A percentile compares a stretch with the other conserved stretches of the same genome.
Evolutionary conservation across 2,329 filamentous ascomycete species (phyloP).

Genomic region (Penicillium hesseltinei): DNA sequence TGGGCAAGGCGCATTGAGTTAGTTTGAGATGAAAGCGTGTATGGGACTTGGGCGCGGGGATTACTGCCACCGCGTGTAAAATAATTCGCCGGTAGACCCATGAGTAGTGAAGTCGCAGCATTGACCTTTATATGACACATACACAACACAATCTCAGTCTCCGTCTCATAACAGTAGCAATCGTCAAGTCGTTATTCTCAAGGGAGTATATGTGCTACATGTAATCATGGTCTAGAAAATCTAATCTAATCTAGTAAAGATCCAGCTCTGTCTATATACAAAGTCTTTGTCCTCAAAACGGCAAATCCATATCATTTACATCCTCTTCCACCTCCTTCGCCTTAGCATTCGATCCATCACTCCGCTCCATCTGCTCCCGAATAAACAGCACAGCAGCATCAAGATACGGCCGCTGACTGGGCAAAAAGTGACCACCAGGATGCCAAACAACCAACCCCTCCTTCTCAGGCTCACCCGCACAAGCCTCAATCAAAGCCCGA

Average conservation of each 20-base stretch:
- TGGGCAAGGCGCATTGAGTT: constrained; percentile 38
- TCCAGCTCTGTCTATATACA: constrained; percentile 13
- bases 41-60: constrained; percentile 11
- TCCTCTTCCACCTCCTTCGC: constrained; percentile 47
- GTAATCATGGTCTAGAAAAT: constrained; percentile 2
- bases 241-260: constrained; percentile 9
- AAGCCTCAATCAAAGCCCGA: constrained; percentile 64
- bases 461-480: constrained; percentile 53
- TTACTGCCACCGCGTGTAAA: constrained; percentile 29
- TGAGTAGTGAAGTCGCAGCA: constrained; percentile 10
- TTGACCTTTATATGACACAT: constrained; percentile 7
- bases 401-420: constrained; percentile 76
- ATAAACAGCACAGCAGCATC: constrained; percentile 74
- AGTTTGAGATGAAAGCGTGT: background rate
- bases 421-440: constrained; percentile 88
- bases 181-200: background rate
- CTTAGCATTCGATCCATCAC: constrained; percentile 13
- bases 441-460: constrained; percentile 63
- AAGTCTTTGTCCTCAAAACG: constrained; percentile 46
- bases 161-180: background rate
- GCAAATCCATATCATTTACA: constrained; percentile 66
- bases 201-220: background rate
- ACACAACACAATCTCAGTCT: background rate
- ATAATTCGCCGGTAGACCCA: constrained; percentile 32
- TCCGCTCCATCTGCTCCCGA: constrained; percentile 48